These are phyloP conservation scores for Fusarium buharicum DNA, from an alignment of 2,329 filamentous ascomycete species.

Conservation along the genomic window DNA sequence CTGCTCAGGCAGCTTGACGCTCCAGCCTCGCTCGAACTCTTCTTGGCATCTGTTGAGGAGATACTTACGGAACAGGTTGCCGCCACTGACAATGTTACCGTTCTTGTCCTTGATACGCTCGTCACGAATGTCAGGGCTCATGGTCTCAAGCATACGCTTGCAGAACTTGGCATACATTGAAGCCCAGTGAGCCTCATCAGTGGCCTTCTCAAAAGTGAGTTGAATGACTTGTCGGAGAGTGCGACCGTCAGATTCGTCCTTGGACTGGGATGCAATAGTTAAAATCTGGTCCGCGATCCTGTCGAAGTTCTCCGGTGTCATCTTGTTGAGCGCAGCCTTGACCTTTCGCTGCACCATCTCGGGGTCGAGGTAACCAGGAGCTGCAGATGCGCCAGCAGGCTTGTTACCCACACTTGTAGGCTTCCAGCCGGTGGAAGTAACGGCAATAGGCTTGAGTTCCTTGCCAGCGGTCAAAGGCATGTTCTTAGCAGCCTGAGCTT, in stretches of 20 bases:
- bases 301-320: slow-evolving; percentile 99
- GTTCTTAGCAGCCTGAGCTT: slow-evolving; percentile 78
- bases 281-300: slow-evolving; percentile 94
- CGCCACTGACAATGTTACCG: slow-evolving; percentile 88
- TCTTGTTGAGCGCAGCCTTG: slow-evolving; percentile 98
- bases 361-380: slow-evolving; percentile 77
- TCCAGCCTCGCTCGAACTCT: slow-evolving; percentile 98
- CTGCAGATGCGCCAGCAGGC: slow-evolving; percentile 50
- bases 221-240: slow-evolving; percentile 98
- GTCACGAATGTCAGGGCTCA: slow-evolving; percentile 94
- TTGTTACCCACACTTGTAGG: slow-evolving; percentile 73
- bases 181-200: slow-evolving; percentile 97
- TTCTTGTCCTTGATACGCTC: slow-evolving; percentile 93
- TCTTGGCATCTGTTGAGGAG: slow-evolving; percentile 98
- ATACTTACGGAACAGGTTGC: slow-evolving; percentile 97
- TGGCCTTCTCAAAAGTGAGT: slow-evolving; percentile 98
- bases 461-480: slow-evolving; percentile 91
- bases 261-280: slow-evolving; percentile 91
- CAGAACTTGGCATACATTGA: slow-evolving; percentile 99
- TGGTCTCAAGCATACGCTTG: slow-evolving; percentile 94
- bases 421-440: slow-evolving; percentile 87
- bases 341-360: slow-evolving; percentile 98
- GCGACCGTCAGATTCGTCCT: slow-evolving; percentile 92
- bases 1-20: slow-evolving; percentile 79
- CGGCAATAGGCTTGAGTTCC: slow-evolving; percentile 82